phyloP scores from a whole-genome alignment of 2,329 filamentous ascomycete genomes.

The Sporothrix phasma region DNA sequence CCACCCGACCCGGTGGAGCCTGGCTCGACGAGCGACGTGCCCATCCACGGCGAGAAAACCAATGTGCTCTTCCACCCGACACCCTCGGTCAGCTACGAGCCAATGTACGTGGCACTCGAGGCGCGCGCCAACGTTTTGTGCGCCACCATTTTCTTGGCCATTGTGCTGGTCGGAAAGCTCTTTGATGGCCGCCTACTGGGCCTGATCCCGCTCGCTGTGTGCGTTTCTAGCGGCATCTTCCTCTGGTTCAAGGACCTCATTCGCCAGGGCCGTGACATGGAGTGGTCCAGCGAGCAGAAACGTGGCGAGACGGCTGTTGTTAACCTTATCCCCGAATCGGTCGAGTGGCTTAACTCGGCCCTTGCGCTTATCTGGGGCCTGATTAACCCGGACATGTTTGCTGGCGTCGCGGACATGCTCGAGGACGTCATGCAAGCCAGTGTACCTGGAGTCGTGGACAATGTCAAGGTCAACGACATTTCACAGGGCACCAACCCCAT shows the following conservation, averaged over 20 bases:
- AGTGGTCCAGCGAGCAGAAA: conserved; percentile 81
- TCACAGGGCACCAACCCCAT: conserved; percentile 87
- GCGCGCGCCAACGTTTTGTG: conserved; percentile 62
- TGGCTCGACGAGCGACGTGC: conserved; percentile 83
- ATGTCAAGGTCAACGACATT: conserved; percentile 90
- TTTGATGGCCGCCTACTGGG: conserved; percentile 72
- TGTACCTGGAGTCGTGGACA: conserved; percentile 82
- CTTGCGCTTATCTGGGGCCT: conserved; percentile 79
- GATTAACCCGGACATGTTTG: conserved; percentile 91
- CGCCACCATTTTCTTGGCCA: conserved; percentile 57
- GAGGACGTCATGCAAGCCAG: conserved; percentile 97
- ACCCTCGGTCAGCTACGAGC: conserved; percentile 78
- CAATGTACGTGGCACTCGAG: conserved; percentile 72
- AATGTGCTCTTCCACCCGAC: conserved; percentile 95
- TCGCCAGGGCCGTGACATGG: conserved; percentile 67
- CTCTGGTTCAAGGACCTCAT: conserved; percentile 86
- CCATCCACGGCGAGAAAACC: conserved; percentile 92
- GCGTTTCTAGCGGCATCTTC: conserved; percentile 67
- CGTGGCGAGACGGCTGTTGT: conserved; percentile 76
- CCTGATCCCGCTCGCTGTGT: conserved; percentile 62
- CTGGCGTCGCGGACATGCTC: conserved; percentile 80
- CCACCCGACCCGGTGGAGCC: conserved; percentile 78
- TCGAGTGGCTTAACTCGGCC: conserved; percentile 92
- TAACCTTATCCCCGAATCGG: conserved; percentile 85
- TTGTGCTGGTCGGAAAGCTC: conserved; percentile 66